Evolutionary conservation across 345 rosid genomes (phyloP), one percentile per base, ranked within the genome.

Genomic region (Cardamine chenopodiifolia): DNA sequence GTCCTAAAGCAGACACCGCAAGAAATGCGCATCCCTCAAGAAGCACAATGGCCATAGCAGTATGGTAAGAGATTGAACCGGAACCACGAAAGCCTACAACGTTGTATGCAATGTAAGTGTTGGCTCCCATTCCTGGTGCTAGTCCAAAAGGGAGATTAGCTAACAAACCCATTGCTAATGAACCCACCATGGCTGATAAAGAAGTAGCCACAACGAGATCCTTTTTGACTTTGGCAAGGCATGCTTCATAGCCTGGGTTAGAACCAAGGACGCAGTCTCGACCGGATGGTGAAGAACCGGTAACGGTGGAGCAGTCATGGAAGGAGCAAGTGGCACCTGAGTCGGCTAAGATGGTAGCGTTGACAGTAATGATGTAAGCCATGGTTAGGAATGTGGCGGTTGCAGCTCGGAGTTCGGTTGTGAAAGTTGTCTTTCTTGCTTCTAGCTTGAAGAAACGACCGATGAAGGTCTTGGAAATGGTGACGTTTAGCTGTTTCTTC

Each of bases 381-480:
- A 94, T 90, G 7, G 98, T 94, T n/a, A 94, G 86, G 67, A 94
- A 94, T 39, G 98, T 94, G 55, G 96, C 96, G 0, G 93, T 89
- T 0, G 86, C 97, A 3, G 97, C 98, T 32, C 98, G 83, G 12
- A 91, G 81, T 63, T 91, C 98, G 10, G 63, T 79, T 2, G 96
- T 93, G 85, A 93, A 89, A 54, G 83, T 80, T 35, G 83, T 88
- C 39, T 87, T 88, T 60, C 93, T 79, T 19, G 79, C 81, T 49
- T 91, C 90, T 0, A 94, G 83, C 84, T 85, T 88, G 84, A 94
- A 94, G 86, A 77, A 85, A 28, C 74, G 84, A 17, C 93, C 96
- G 32, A 78, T 17, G 17, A 59, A 6, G 84, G 89, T 87, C 82
- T 82, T 82, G 0, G 95, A 86, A 29, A 94, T 82, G 20, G 79